Conservation (phyloP, 805 yeast species). For the Cyberlindnera suaveolens region DNA sequence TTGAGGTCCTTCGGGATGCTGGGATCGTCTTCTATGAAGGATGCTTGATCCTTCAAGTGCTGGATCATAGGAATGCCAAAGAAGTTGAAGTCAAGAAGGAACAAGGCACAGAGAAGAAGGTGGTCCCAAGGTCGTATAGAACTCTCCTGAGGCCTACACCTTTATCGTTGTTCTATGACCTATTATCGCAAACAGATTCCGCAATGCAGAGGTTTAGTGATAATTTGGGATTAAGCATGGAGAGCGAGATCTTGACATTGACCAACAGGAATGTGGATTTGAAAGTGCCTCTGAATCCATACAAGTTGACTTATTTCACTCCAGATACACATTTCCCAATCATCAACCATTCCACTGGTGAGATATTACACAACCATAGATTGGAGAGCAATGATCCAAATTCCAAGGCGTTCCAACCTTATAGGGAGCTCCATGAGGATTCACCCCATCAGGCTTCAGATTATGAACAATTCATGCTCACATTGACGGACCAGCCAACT, state of each 20-base stretch:
- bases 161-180: slow-evolving; percentile 74
- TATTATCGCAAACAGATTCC: slow-evolving; percentile 79
- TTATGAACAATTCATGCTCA: slow-evolving; percentile 85
- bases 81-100: slow-evolving; percentile 10
- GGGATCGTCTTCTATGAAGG: slow-evolving; percentile 85
- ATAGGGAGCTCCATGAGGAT: slow-evolving; percentile 57
- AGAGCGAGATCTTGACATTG: slow-evolving; percentile 76
- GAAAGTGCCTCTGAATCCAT: slow-evolving; percentile 69
- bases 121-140: slow-evolving; percentile 61
- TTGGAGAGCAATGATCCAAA: slow-evolving; percentile 30
- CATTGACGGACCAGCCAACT: slow-evolving; percentile 44
- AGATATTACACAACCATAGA: slow-evolving; percentile 33
- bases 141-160: slow-evolving; percentile 78
- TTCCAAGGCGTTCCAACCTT: slow-evolving; percentile 36
- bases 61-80: slow-evolving; percentile 64
- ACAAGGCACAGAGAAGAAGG: slow-evolving; percentile 7
- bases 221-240: slow-evolving; percentile 71
- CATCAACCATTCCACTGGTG: slow-evolving; percentile 26
- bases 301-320: slow-evolving; percentile 34
- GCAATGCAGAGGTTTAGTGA: slow-evolving; percentile 66
- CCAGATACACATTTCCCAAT: slow-evolving; percentile 45
- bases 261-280: slow-evolving; percentile 75
- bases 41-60: slow-evolving; percentile 77
- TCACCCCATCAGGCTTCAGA: slow-evolving; percentile 70
- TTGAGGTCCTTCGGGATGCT: slow-evolving; percentile 85